Percentiles rank a stretch among this genome's conserved stretches.
Evolutionary conservation across 495 filamentous ascomycete genomes (phyloP).

Genomic region (Trichoderma gamsii): DNA sequence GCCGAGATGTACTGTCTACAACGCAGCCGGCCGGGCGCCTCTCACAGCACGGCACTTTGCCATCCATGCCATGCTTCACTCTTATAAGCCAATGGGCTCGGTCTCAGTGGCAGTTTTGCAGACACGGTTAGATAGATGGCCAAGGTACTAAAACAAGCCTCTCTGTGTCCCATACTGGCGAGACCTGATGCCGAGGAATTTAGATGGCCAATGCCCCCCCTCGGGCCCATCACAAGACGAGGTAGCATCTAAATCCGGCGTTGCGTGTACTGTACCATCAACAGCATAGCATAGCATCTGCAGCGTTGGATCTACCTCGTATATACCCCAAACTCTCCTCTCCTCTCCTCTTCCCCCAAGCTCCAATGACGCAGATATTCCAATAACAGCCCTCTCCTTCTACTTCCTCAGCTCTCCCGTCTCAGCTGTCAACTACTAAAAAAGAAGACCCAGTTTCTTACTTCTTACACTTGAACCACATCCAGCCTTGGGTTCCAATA

Average conservation of each 20-base stretch:
- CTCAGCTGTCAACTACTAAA: too few species aligned
- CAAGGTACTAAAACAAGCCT: neutral
- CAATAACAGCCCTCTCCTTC: neutral
- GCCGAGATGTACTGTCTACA: constrained; percentile 6
- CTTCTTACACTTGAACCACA: neutral
- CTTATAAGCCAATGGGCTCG: too few species aligned
- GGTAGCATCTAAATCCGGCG: neutral
- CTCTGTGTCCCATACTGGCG: neutral
- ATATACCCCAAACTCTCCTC: neutral
- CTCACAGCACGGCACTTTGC: too few species aligned
- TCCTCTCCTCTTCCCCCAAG: neutral
- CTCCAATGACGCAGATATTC: neutral
- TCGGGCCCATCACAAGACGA: neutral
- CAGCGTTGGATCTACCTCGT: neutral
- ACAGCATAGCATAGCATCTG: neutral
- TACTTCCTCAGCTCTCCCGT: too few species aligned
- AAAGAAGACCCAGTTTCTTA: neutral
- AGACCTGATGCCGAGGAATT: neutral
- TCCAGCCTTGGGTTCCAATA: too few species aligned
- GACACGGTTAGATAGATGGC: neutral
- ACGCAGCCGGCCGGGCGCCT: neutral
- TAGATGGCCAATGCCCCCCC: neutral
- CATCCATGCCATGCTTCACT: too few species aligned
- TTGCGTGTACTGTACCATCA: neutral
- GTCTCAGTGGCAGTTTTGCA: neutral